Base-by-base conservation (phyloP, 148 eudicot species). In the Rhododendron kiyosumense region DNA sequence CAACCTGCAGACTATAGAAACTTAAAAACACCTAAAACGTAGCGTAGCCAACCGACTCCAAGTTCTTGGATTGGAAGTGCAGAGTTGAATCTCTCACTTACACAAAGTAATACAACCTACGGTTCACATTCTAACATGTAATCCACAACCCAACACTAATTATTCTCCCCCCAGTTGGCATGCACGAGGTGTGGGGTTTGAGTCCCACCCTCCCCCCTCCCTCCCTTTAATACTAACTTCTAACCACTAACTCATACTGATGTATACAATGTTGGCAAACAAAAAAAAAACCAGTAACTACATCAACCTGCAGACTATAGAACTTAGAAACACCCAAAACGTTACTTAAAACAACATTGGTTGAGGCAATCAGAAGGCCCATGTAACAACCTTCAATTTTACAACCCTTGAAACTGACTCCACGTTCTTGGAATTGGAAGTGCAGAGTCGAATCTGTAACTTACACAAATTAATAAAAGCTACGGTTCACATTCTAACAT, bases 301-400 rank as follows among this genome's bases (percentile, higher is more conserved):
- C 24, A 52, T 81, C 65, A 52, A 79, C 28, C 41, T 80, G n/a
- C 41, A 30, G 41, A 41, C 43, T 45, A 4, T 43, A 63, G 63
- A 59, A 59, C n/a, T 54, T 54, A 24, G 26, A 24, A n/a, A 38
- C 46, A 28, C 48, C 4, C 4, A 69, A 2, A 65, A 41, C 12
- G 26, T 43, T 5, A 24, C 79, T 36, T 28, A 69, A 36, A 65
- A 38, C 24, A 26, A 26, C 24, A 48, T 18, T 59, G 18, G 13
- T 80, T 36, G 61, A 59, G 84, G 83, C 83, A 80, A 80, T 52
- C 28, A 6, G 18, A 81, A 36, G 84, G 38, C 36, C 41, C 48
- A 22, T 12, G 7, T 36, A 34, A 38, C 46, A 81, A 38, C 30
- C 48, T 59, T 81, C 84, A 57, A 38, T 32, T 59, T 81, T 6